These are phyloP conservation scores for Penicillium aurantiogriseum DNA, from an alignment of 2,329 filamentous ascomycete species.

Conservation along the genomic window DNA sequence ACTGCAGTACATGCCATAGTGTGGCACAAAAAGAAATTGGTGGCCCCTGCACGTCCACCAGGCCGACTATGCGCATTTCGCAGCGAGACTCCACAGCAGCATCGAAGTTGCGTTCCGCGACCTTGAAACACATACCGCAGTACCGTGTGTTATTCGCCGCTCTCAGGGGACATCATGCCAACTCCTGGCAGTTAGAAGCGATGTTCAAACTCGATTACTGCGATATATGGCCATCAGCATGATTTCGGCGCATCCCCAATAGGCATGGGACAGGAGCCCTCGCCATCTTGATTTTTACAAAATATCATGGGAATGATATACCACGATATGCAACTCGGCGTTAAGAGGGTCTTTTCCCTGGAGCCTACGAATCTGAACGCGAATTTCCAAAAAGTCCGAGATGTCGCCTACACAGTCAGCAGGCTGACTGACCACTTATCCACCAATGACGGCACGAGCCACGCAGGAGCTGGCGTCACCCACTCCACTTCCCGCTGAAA, in stretches of 20 bases:
- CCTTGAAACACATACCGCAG: neutral
- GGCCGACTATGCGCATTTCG: neutral
- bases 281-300: constrained; percentile 32
- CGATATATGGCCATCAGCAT: constrained; percentile 22
- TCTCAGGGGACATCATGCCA: neutral
- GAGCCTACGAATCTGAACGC: neutral
- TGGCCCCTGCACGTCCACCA: neutral
- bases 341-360: neutral
- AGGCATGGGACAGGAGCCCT: constrained; percentile 35
- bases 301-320: neutral
- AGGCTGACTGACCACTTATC: neutral
- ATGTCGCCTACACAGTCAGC: constrained; percentile 5
- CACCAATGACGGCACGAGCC: constrained; percentile 7
- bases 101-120: neutral
- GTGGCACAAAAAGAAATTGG: neutral
- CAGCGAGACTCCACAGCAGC: neutral
- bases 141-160: neutral
- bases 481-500: constrained; percentile 9
- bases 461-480: constrained; percentile 12
- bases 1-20: neutral
- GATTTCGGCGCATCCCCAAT: constrained; percentile 44
- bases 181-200: neutral
- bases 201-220: neutral
- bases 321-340: neutral
- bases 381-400: neutral